These are phyloP conservation scores for Aspergillus baeticus DNA, from an alignment of 495 filamentous ascomycete genomes.

Conservation along the genomic window DNA sequence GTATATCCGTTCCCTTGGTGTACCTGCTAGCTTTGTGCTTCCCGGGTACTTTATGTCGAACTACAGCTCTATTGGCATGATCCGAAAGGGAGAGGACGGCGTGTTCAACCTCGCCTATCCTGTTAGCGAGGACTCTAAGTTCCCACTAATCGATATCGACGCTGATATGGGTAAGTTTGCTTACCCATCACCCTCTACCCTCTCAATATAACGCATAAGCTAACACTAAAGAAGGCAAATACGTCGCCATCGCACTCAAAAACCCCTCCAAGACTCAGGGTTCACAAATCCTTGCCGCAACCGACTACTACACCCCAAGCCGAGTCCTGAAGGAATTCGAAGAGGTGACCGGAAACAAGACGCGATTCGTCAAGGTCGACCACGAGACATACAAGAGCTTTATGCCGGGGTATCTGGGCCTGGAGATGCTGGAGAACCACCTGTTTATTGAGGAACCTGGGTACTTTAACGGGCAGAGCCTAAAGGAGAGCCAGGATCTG, in stretches of 20 bases:
- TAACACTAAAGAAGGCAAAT: slow-evolving; percentile 38
- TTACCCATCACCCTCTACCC: background rate
- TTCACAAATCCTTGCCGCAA: slow-evolving; percentile 37
- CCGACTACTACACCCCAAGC: slow-evolving; percentile 47
- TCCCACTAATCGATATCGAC: slow-evolving; percentile 53
- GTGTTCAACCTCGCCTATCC: slow-evolving; percentile 13
- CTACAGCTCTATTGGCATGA: slow-evolving; percentile 14
- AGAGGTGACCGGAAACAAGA: slow-evolving; percentile 44
- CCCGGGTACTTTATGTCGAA: slow-evolving; percentile 63
- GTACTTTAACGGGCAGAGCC: slow-evolving; percentile 43
- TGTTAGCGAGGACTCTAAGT: slow-evolving; percentile 24
- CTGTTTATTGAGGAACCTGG: slow-evolving; percentile 47
- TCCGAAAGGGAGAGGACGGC: slow-evolving; percentile 22
- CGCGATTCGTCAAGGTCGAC: slow-evolving; percentile 32
- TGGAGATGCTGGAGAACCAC: slow-evolving; percentile 57
- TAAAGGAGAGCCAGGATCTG: slow-evolving; percentile 8
- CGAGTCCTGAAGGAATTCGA: slow-evolving; percentile 51
- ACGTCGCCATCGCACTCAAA: slow-evolving; percentile 47
- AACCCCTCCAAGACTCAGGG: slow-evolving; percentile 19
- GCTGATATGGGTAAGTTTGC: slow-evolving; percentile 45
- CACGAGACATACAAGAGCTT: slow-evolving; percentile 46
- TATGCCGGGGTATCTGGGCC: slow-evolving; percentile 37
- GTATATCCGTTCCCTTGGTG: slow-evolving; percentile 49
- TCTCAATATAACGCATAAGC: background rate
- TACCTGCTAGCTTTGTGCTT: slow-evolving; percentile 56